Base-by-base conservation (phyloP, 768 basidiomycete species). In the Rhodotorula babjevae region DNA sequence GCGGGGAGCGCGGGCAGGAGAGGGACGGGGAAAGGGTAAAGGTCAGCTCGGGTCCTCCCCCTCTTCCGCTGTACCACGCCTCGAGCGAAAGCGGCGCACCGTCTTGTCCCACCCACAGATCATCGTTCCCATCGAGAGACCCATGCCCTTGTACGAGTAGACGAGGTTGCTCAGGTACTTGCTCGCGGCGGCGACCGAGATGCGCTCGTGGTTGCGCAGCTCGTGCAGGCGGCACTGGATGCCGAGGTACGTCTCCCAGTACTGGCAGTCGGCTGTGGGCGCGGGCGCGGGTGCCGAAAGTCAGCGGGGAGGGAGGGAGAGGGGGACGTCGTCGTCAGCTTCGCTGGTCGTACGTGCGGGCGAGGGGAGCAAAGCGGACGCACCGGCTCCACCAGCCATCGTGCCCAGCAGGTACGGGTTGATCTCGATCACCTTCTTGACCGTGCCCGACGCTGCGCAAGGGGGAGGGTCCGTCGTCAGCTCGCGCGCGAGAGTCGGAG, bases 101-200 rank as follows among this genome's bases (percentile, higher is more conserved):
- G 94, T 97, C 84, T 98, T 98, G 83, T 99, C 96, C 93, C 94
- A 98, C 40, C 96, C 96, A 78, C 94, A 97, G 68, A 99, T 94
- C 96, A 98, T 99, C 0, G 96, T 99, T 62, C 96, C 96, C 95
- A 99, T 99, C 81, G 92, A 94, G 74, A 99, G 82, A 11, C 96
- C 96, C 95, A 95, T 98, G 31, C 95, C 96, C 82, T 98, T 99
- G 85, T 98, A 99, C 68, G 89, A 85, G 81, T 98, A 99, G 19
- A 98, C 93, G 62, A 98, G 88, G 80, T 99, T 98, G 82, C 91
- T 91, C 64, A 99, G 85, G 81, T 93, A 96, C 80, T 99, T 99
- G 82, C 90, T 92, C 18, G 96, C 96, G 50, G 96, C 96, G n/a
- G 96, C 96, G 31, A 99, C 96, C 9, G 93, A 95, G 79, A 99